Conservation (phyloP, 2,329 filamentous ascomycete species). For the Keithomyces neogunnii region DNA sequence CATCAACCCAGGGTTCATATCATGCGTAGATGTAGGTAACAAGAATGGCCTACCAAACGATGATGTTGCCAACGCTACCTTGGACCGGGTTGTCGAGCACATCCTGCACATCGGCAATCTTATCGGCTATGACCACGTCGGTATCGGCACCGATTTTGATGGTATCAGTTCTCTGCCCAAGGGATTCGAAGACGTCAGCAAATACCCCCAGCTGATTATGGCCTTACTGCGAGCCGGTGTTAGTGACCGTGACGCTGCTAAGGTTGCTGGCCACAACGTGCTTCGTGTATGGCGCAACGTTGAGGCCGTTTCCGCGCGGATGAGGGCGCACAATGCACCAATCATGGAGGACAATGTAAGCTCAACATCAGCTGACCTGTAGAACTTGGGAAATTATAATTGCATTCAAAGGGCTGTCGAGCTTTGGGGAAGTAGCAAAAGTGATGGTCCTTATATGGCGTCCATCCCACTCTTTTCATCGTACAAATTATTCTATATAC, state of each 20-base stretch:
- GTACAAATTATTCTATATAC: constrained; percentile 20
- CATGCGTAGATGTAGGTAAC: constrained; percentile 54
- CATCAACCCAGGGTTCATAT: constrained; percentile 75
- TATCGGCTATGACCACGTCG: constrained; percentile 83
- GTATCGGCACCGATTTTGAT: constrained; percentile 85
- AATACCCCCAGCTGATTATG: constrained; percentile 70
- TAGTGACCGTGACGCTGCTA: constrained; percentile 62
- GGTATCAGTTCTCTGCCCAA: constrained; percentile 58
- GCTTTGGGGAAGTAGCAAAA: too few relatives aligned
- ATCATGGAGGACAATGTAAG: constrained; percentile 38
- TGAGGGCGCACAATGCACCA: constrained; percentile 51
- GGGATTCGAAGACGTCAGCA: constrained; percentile 78
- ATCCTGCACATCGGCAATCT: constrained; percentile 73
- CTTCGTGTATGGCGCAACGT: constrained; percentile 77
- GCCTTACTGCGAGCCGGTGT: constrained; percentile 68
- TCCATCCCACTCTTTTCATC: constrained; percentile 13
- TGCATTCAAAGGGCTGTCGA: too few relatives aligned
- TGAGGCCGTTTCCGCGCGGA: constrained; percentile 57
- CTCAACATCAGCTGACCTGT: not conserved
- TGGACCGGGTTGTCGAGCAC: constrained; percentile 72
- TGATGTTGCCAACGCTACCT: constrained; percentile 59
- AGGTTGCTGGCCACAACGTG: constrained; percentile 72
- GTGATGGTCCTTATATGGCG: not conserved
- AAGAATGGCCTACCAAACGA: constrained; percentile 59
- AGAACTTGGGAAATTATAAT: not conserved